Conservation (phyloP, 164 flowering plant species). For the Cinnamomum micranthum region DNA sequence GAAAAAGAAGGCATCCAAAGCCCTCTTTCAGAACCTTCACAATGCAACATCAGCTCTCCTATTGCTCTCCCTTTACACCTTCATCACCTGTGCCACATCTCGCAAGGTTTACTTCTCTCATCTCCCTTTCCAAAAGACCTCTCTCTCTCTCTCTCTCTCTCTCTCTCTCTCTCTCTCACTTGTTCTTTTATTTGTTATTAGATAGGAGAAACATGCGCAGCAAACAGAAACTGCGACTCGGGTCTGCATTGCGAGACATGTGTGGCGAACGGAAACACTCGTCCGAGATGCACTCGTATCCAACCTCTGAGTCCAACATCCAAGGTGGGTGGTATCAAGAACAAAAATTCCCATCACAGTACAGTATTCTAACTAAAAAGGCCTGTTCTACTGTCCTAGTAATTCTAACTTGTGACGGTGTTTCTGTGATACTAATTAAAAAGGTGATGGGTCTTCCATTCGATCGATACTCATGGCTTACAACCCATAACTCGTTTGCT, state of each 20-base stretch:
- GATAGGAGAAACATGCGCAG: slow-evolving; percentile 59
- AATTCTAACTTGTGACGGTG: no score
- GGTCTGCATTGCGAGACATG: slow-evolving; percentile 89
- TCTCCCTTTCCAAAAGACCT: background rate
- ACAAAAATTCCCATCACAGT: background rate
- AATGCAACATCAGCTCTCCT: background rate
- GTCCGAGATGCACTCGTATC: slow-evolving; percentile 71
- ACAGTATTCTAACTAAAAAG: slow-evolving; percentile 35
- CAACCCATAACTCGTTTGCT: slow-evolving; percentile 90
- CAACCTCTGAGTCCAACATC: slow-evolving; percentile 56
- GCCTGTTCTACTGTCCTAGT: slow-evolving; percentile 9
- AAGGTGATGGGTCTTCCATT: slow-evolving; percentile 76
- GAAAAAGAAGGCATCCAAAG: background rate
- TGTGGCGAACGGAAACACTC: slow-evolving; percentile 48
- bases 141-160: background rate
- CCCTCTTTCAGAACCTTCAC: background rate
- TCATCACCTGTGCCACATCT: background rate
- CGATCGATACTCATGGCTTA: slow-evolving; percentile 80
- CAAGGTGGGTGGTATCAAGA: slow-evolving; percentile 58
- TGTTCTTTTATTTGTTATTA: slow-evolving; percentile 3
- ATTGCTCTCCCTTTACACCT: background rate
- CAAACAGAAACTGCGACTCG: slow-evolving; percentile 47
- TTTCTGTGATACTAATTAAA: background rate
- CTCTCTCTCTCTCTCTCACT: background rate
- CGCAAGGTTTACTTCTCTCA: background rate